phyloP scores from a whole-genome alignment of 1,284 basidiomycete genomes.

The Heterobasidion occidentale region DNA sequence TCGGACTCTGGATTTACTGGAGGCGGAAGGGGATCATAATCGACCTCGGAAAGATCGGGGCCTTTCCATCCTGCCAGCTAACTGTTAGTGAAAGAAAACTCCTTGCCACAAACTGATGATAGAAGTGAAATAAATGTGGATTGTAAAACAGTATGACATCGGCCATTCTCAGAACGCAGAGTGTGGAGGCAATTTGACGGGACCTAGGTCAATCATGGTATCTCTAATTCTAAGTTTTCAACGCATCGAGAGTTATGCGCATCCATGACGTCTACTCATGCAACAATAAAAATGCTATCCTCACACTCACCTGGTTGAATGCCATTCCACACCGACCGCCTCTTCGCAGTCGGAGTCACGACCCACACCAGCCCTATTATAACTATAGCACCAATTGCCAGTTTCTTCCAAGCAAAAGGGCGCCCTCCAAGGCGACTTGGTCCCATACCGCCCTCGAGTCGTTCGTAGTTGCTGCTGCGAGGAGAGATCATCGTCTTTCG shows the following conservation, averaged over 20 bases:
- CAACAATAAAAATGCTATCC: neutral
- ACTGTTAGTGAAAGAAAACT: too few species aligned
- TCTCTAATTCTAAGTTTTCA: too few species aligned
- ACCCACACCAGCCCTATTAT: constrained; percentile 56
- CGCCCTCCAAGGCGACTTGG: constrained; percentile 24
- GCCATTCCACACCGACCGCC: neutral
- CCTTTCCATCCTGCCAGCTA: constrained; percentile 3
- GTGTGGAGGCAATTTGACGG: too few species aligned
- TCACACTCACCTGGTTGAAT: constrained; percentile 6
- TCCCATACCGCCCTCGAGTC: constrained; percentile 56
- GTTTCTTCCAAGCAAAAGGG: constrained; percentile 58
- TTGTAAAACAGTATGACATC: too few species aligned
- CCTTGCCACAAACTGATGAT: too few species aligned
- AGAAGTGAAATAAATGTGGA: too few species aligned
- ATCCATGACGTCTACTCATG: too few species aligned
- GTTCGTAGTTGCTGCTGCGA: constrained; percentile 48
- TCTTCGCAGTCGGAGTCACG: constrained; percentile 44
- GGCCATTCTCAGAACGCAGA: too few species aligned
- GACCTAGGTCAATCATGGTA: too few species aligned
- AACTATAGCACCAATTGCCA: constrained; percentile 45
- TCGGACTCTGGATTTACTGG: constrained; percentile 5
- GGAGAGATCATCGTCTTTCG: constrained; percentile 28
- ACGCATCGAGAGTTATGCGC: too few species aligned
- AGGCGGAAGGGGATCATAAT: neutral
- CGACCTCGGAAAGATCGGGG: neutral